Conservation (phyloP, 2,329 filamentous ascomycete species). For the Cercospora brassicicola region DNA sequence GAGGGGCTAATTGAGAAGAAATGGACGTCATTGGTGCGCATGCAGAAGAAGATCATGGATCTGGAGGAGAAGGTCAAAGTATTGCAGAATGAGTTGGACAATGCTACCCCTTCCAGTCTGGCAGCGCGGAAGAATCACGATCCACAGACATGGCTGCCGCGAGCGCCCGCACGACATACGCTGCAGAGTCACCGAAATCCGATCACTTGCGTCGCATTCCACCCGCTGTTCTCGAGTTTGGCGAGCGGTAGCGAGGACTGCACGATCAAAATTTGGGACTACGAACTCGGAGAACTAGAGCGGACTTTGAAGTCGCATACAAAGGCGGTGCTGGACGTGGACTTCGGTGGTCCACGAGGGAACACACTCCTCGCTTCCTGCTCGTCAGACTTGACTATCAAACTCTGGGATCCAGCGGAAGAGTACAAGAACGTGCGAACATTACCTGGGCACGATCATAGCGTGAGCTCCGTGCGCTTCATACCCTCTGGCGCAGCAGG, state of each 20-base stretch:
- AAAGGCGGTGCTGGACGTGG: conserved; percentile 80
- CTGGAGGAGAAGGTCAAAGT: conserved; percentile 72
- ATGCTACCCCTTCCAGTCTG: conserved; percentile 74
- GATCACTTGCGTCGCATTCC: conserved; percentile 86
- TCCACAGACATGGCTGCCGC: conserved; percentile 82
- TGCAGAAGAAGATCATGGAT: conserved; percentile 99
- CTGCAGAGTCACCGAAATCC: conserved; percentile 79
- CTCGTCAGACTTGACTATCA: conserved; percentile 87
- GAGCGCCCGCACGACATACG: conserved; percentile 74
- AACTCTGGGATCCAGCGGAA: conserved; percentile 88
- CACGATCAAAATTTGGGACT: conserved; percentile 97
- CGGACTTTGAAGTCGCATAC: conserved; percentile 90
- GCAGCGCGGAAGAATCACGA: conserved; percentile 75
- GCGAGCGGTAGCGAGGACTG: conserved; percentile 89
- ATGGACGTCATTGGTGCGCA: conserved; percentile 90
- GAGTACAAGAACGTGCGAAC: conserved; percentile 96
- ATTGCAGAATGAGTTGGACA: conserved; percentile 82
- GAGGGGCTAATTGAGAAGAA: conserved; percentile 94
- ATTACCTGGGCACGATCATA: conserved; percentile 87
- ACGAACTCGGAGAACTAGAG: conserved; percentile 88
- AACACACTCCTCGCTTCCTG: conserved; percentile 79
- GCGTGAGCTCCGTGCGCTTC: conserved; percentile 83
- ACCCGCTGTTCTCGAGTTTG: conserved; percentile 85
- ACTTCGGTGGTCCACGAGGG: conserved; percentile 82
- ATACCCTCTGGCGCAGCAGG: conserved; percentile 80